Evolutionary conservation across 2,329 filamentous ascomycete genomes (phyloP).

Genomic region (Verticillium klebahnii): DNA sequence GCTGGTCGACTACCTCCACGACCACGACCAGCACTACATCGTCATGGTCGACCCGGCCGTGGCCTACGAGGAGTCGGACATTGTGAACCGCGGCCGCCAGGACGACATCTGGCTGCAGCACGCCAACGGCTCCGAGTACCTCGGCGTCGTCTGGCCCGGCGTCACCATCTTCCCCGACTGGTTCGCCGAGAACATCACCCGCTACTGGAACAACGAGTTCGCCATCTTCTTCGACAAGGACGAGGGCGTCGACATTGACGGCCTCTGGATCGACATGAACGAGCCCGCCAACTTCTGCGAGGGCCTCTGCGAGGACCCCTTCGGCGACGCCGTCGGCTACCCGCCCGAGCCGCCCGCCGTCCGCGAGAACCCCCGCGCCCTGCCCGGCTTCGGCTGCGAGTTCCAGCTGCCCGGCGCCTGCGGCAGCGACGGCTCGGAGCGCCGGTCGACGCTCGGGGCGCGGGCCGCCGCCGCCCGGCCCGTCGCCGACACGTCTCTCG

Average conservation of each 20-base stretch:
- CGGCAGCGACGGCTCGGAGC: not conserved
- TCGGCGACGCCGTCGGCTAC: slow-evolving; percentile 30
- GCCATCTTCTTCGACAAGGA: slow-evolving; percentile 56
- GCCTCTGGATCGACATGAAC: slow-evolving; percentile 44
- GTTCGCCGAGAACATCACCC: slow-evolving; percentile 59
- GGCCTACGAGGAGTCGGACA: slow-evolving; percentile 55
- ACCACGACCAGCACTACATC: slow-evolving; percentile 62
- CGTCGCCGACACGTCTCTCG: not conserved
- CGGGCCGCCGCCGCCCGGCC: not conserved
- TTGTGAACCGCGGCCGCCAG: slow-evolving; percentile 53
- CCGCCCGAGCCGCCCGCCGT: slow-evolving; percentile 61
- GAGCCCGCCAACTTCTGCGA: slow-evolving; percentile 58
- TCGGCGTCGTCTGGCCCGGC: slow-evolving; percentile 76
- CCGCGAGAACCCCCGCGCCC: slow-evolving; percentile 55
- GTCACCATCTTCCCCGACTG: slow-evolving; percentile 69
- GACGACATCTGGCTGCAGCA: slow-evolving; percentile 40
- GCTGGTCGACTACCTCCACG: slow-evolving; percentile 58
- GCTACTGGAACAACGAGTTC: slow-evolving; percentile 69
- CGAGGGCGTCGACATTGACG: slow-evolving; percentile 68
- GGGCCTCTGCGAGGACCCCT: slow-evolving; percentile 30
- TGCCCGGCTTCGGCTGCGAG: slow-evolving; percentile 48
- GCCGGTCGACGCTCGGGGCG: not conserved
- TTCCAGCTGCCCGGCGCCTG: slow-evolving; percentile 19
- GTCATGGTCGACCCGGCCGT: slow-evolving; percentile 70
- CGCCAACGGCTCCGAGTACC: slow-evolving; percentile 48